Evolutionary conservation across 768 basidiomycete species (phyloP).

Genomic region (Neoboletus subvelutipes): DNA sequence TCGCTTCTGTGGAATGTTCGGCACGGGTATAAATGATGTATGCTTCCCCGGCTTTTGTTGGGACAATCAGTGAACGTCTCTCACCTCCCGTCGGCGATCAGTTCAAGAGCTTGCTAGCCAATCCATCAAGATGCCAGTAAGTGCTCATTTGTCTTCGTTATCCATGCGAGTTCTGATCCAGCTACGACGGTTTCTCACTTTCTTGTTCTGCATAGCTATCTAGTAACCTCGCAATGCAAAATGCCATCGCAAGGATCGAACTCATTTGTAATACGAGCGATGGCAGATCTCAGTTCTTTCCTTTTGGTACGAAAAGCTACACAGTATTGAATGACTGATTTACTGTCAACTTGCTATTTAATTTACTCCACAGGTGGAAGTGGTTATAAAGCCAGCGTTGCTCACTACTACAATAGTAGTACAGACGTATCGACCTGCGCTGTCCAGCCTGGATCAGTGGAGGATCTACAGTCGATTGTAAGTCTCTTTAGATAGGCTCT

Average conservation of each 20-base stretch:
- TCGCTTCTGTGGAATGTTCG: not conserved
- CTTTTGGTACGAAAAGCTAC: not conserved
- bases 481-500: not conserved
- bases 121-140: not conserved
- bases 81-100: not conserved
- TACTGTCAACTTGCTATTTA: not conserved
- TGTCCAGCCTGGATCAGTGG: slow-evolving; percentile 11
- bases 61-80: not conserved
- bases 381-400: slow-evolving; percentile 11
- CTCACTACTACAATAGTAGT: slow-evolving; percentile 12
- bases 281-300: slow-evolving; percentile 11
- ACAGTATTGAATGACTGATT: not conserved
- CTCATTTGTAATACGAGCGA: slow-evolving; percentile 1
- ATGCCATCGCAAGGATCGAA: slow-evolving; percentile 2
- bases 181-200: not conserved
- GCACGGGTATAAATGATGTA: not conserved
- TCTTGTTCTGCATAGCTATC: not conserved
- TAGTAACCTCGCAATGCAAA: not conserved
- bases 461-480: slow-evolving; percentile 8
- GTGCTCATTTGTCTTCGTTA: not conserved
- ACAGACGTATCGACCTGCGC: slow-evolving; percentile 6
- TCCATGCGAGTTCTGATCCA: not conserved
- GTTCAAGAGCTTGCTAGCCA: not conserved
- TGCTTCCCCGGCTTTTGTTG: not conserved
- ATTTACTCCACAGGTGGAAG: slow-evolving; percentile 5